phyloP scores from a whole-genome alignment of 2,329 filamentous ascomycete species.

The Verticillium nonalfalfae region DNA sequence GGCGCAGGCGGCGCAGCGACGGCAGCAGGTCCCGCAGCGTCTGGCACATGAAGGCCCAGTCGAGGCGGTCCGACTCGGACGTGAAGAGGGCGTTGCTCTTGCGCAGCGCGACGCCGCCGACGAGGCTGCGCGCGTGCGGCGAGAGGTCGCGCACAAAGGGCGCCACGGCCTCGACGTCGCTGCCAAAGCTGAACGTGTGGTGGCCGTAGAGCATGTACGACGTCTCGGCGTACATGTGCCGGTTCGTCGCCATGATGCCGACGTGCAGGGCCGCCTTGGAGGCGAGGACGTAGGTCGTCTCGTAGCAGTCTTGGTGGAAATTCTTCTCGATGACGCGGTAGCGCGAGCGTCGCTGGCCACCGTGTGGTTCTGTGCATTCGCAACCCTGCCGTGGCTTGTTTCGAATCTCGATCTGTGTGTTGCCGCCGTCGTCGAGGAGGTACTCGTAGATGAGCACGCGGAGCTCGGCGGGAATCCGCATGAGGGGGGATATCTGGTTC shows the following conservation, averaged over 20 bases:
- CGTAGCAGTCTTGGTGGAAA: slow-evolving; percentile 30
- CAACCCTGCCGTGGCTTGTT: not conserved
- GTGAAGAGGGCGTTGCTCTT: slow-evolving; percentile 50
- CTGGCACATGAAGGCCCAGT: slow-evolving; percentile 47
- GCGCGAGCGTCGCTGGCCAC: slow-evolving; percentile 19
- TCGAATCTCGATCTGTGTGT: slow-evolving; percentile 30
- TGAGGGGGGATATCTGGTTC: not conserved
- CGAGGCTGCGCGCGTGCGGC: slow-evolving; percentile 34
- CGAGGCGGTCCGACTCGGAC: slow-evolving; percentile 33
- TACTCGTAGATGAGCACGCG: slow-evolving; percentile 36
- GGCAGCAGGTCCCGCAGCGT: slow-evolving; percentile 29
- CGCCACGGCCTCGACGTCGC: slow-evolving; percentile 51
- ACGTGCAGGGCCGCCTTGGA: slow-evolving; percentile 34
- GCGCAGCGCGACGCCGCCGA: slow-evolving; percentile 44
- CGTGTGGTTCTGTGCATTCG: not conserved
- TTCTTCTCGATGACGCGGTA: slow-evolving; percentile 35
- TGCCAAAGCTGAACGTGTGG: slow-evolving; percentile 54
- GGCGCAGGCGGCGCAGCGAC: slow-evolving; percentile 33
- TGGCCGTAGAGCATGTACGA: slow-evolving; percentile 46
- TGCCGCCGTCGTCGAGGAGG: slow-evolving; percentile 33
- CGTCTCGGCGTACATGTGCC: slow-evolving; percentile 48
- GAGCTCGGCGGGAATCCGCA: slow-evolving; percentile 32
- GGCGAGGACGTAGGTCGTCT: slow-evolving; percentile 49
- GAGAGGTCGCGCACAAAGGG: slow-evolving; percentile 55
- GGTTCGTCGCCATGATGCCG: slow-evolving; percentile 37